Evolutionary conservation across 768 basidiomycete genomes (phyloP).

Genomic region (Xerocomus spinulosus): DNA sequence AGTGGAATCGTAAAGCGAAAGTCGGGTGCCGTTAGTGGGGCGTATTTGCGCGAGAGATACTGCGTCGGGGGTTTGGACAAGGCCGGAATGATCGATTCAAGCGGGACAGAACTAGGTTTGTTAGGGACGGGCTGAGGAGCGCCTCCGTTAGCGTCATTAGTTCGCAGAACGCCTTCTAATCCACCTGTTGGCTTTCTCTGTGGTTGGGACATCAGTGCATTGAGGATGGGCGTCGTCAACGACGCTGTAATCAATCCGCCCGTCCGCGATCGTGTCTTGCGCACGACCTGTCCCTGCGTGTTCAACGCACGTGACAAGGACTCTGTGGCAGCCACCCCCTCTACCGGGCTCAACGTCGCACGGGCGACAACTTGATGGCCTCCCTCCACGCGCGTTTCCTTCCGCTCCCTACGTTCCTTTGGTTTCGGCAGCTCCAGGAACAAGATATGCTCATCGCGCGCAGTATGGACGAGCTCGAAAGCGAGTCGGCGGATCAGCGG

Average conservation of each 20-base stretch:
- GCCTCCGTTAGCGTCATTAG: slow-evolving; percentile 12
- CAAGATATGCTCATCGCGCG: slow-evolving; percentile 58
- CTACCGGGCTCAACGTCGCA: slow-evolving; percentile 41
- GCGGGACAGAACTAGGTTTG: slow-evolving; percentile 49
- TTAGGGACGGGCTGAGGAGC: slow-evolving; percentile 23
- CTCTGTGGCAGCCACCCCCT: slow-evolving; percentile 41
- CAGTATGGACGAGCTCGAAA: slow-evolving; percentile 59
- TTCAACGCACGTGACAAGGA: slow-evolving; percentile 46
- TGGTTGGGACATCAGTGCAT: slow-evolving; percentile 52
- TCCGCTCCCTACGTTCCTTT: slow-evolving; percentile 44
- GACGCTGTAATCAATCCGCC: slow-evolving; percentile 36
- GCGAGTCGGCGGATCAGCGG: slow-evolving; percentile 61
- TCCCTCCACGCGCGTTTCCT: slow-evolving; percentile 25
- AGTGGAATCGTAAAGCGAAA: slow-evolving; percentile 70
- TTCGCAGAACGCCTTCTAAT: slow-evolving; percentile 17
- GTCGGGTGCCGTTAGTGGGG: slow-evolving; percentile 66
- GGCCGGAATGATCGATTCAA: slow-evolving; percentile 81
- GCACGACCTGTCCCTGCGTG: slow-evolving; percentile 29
- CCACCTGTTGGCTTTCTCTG: slow-evolving; percentile 38
- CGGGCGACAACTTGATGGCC: slow-evolving; percentile 32
- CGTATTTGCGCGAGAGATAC: slow-evolving; percentile 71
- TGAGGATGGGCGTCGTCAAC: slow-evolving; percentile 57
- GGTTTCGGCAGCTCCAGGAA: slow-evolving; percentile 35
- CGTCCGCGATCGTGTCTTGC: slow-evolving; percentile 35
- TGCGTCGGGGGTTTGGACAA: slow-evolving; percentile 80